Conservation (phyloP, 2,329 filamentous ascomycete genomes). For the Aureobasidium sp. region DNA sequence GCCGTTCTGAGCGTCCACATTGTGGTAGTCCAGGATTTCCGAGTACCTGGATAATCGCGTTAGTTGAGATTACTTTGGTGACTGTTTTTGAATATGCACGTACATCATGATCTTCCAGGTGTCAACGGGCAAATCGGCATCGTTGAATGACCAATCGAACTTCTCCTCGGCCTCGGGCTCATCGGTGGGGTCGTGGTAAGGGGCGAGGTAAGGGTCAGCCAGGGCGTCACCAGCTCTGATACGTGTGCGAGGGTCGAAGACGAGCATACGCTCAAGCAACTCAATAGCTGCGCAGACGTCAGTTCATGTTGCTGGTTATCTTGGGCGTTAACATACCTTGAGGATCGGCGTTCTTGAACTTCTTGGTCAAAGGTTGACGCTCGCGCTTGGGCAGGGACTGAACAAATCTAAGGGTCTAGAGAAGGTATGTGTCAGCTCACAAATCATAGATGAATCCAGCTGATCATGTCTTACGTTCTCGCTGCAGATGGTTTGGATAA, state of each 20-base stretch:
- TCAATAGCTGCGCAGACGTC: slow-evolving; percentile 62
- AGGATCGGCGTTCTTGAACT: slow-evolving; percentile 93
- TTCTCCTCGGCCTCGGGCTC: slow-evolving; percentile 94
- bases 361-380: slow-evolving; percentile 74
- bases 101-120: slow-evolving; percentile 99
- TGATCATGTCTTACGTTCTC: slow-evolving; percentile 62
- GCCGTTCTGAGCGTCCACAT: slow-evolving; percentile 59
- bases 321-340: slow-evolving; percentile 52
- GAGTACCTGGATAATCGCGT: slow-evolving; percentile 66
- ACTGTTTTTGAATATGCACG: slow-evolving; percentile 28
- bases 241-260: slow-evolving; percentile 96
- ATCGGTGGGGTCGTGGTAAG: slow-evolving; percentile 95
- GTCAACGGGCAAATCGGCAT: slow-evolving; percentile 92
- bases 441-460: not conserved
- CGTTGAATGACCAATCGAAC: slow-evolving; percentile 99
- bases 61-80: not conserved
- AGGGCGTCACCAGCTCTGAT: slow-evolving; percentile 82
- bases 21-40: slow-evolving; percentile 97
- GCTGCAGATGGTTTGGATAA: slow-evolving; percentile 96
- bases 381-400: slow-evolving; percentile 94
- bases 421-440: not conserved
- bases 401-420: slow-evolving; percentile 86
- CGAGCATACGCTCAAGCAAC: slow-evolving; percentile 90
- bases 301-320: slow-evolving; percentile 18
- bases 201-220: slow-evolving; percentile 85